Percentiles rank a stretch among this genome's conserved stretches.
These are phyloP conservation scores for Nothophaeocryptopus gaeumannii DNA, from an alignment of 2,329 filamentous ascomycete genomes.

Conservation along the genomic window DNA sequence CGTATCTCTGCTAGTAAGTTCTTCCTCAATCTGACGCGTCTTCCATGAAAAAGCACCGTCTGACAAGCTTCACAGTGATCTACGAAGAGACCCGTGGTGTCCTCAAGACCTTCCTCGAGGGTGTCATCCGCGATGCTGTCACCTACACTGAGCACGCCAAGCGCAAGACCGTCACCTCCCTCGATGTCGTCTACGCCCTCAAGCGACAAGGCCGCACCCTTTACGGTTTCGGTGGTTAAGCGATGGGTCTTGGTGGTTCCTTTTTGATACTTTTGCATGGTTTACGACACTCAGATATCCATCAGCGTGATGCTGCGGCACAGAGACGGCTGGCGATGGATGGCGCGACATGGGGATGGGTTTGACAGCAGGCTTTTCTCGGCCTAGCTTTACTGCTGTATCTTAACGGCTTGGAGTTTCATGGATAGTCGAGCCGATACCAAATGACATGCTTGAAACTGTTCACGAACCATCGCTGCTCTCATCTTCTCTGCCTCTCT, in stretches of 20 bases:
- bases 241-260: constrained; percentile 26
- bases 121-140: constrained; percentile 75
- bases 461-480: constrained; percentile 10
- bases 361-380: constrained; percentile 27
- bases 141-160: constrained; percentile 82
- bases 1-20: constrained; percentile 88
- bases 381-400: constrained; percentile 32
- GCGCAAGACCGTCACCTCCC: constrained; percentile 67
- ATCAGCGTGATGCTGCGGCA: constrained; percentile 34
- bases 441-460: constrained; percentile 28
- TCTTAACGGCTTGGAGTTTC: constrained; percentile 34
- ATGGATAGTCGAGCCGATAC: constrained; percentile 28
- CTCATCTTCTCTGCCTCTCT: constrained; percentile 2
- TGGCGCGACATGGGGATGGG: constrained; percentile 32
- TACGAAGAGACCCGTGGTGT: constrained; percentile 81
- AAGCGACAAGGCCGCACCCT: constrained; percentile 64
- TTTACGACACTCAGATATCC: constrained; percentile 37
- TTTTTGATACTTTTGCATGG: constrained; percentile 31
- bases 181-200: constrained; percentile 62
- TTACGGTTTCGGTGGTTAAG: constrained; percentile 66
- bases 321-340: constrained; percentile 33
- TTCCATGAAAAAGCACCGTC: constrained; percentile 21
- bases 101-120: constrained; percentile 79
- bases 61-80: constrained; percentile 57
- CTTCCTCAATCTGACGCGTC: constrained; percentile 6